Base-by-base conservation (phyloP, 179 eudicot species). In the Beta lomatogona region DNA sequence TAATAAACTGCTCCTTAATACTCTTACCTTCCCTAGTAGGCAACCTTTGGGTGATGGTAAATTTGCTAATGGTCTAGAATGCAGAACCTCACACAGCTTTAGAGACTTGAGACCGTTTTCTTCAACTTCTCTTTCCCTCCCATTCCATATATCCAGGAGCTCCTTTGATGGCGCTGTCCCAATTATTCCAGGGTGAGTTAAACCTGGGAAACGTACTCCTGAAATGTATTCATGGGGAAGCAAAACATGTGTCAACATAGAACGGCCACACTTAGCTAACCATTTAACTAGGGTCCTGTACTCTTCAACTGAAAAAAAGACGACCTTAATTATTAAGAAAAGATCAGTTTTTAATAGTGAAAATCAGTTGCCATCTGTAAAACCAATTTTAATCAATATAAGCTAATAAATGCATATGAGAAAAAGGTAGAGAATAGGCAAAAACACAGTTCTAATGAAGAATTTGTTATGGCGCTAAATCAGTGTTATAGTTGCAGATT, bases 91-190 rank as follows among this genome's bases (percentile, higher is more conserved):
- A 58, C 98, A 95, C 83, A 95, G 83, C 82, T 88, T 95, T 21
- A 91, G 83, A 31, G 92, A 86, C 50, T 91, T 73, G 28, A 70
- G 89, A 25, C 99, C 99, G 71, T 86, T 90, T 92, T 94, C 97
- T 87, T 91, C 93, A 54, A 95, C 84, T 41, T 90, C 81, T 75
- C 89, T 85, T 71, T 94, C 99, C 86, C 99, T 90, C 81, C 88
- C 87, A 21, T 94, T 92, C 99, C 98, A 94, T 83, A 95, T 92
- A 25, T 88, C 88, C 15, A 95, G 89, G 50, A 95, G 91, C 73
- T 95, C 97, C 87, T 82, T 87, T 73, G 98, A 95, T 50, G 99
- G 98, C n/a, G 98, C 99, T 65, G 98, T 95, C 81, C 98, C 99
- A 63, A 95, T 85, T 83, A 95, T 86, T 55, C 99, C 99, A 1